A percentile compares a stretch with the other conserved stretches of the same genome.
Evolutionary conservation across 1,284 basidiomycete species (phyloP).

Genomic region (Volvariella volvacea): DNA sequence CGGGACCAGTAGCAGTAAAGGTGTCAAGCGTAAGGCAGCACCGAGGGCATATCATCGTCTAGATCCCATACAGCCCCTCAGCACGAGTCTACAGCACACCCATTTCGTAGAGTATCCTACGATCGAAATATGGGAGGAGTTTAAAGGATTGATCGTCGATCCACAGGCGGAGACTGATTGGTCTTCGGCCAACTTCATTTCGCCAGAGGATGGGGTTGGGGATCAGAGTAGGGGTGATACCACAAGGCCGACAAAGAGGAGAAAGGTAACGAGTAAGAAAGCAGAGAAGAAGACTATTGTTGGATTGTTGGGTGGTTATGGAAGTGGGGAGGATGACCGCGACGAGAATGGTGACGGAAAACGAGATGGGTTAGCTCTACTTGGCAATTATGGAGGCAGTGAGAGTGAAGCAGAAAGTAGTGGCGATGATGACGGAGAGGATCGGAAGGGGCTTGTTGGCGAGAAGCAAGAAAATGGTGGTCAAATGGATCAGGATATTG

Average conservation of each 20-base stretch:
- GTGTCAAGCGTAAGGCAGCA: too few relatives aligned
- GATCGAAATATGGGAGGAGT: conserved; percentile 68
- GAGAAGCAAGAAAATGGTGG: too few relatives aligned
- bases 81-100: conserved; percentile 45
- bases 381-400: conserved; percentile 52
- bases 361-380: conserved; percentile 33
- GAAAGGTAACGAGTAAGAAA: conserved; percentile 35
- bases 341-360: conserved; percentile 26
- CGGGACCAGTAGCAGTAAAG: too few relatives aligned
- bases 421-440: conserved; percentile 23
- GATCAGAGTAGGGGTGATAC: conserved; percentile 24
- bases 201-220: conserved; percentile 27
- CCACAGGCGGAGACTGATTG: conserved; percentile 25
- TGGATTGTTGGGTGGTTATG: conserved; percentile 59
- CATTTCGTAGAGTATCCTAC: conserved; percentile 78
- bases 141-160: conserved; percentile 52
- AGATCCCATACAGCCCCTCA: conserved; percentile 42
- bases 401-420: conserved; percentile 43
- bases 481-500: conserved; percentile 3
- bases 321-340: conserved; percentile 44
- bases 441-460: too few relatives aligned
- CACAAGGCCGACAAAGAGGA: conserved; percentile 39
- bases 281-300: conserved; percentile 46
- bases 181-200: conserved; percentile 9
- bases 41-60: conserved; percentile 31